Evolutionary conservation across 2,329 filamentous ascomycete genomes (phyloP), one percentile per base, ranked within the genome.

Genomic region (Elsinoe ampelina): DNA sequence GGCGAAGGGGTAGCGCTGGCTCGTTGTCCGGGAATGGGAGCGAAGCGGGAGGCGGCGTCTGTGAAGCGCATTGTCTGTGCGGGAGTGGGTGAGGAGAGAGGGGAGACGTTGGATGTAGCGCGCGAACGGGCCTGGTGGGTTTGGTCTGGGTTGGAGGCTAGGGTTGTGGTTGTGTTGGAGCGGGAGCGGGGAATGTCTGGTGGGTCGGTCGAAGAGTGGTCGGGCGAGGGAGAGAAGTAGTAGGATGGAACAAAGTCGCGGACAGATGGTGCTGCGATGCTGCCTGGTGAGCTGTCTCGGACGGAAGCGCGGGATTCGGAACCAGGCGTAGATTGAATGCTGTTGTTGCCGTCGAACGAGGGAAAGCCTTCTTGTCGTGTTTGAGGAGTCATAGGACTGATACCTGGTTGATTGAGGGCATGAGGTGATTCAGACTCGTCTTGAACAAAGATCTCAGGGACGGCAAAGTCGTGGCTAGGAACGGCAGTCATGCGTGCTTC

Each of bases 391-490:
- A 57, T 70, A 65, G 60, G 58, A 65, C 65, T 64, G 30, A 69
- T 58, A 5, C 63, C 64, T 19, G 67, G 65, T 26, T 69, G 60
- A 52, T 67, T 61, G 51, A 65, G 54, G 55, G 57, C 17, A 12
- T 54, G 39, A 39, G 66, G 62, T 61, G 71, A 70, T 56, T 78
- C 79, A 42, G 82, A 80, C 61, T 89, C 85, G 58, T 92, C 86
- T 62, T 96, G 89, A 19, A 96, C 87, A 60, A 88, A 84, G 60
- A 97, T 95, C 66, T 95, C 89, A 0, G 92, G 92, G 22, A 95
- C 86, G 17, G 83, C 85, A 61, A 95, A 83, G 15, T 59, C 59
- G 12, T 59, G 30, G 63, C 88, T 83, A 2, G 91, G 90, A 30
- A 95, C 75, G 1, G 77, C 80, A 3, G 84, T 86, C 82, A 96